Base-by-base conservation (phyloP, 1,284 basidiomycete genomes). In the Naganishia liquefaciens region DNA sequence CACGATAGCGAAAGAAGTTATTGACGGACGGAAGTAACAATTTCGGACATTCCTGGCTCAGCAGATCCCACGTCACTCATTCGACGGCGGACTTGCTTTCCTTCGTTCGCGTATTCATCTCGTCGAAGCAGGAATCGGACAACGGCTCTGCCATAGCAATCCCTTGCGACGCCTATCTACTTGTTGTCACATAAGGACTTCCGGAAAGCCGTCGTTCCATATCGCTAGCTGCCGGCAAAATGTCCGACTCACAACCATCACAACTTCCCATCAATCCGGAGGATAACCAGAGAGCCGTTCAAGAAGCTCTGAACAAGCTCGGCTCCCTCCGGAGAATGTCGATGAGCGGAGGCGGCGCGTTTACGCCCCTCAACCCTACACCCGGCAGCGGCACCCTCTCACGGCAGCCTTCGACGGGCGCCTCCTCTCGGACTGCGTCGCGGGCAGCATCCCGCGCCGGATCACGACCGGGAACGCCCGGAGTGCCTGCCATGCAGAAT, bases 271-370 rank as follows among this genome's bases (percentile, higher is more conserved):
- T 50, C 40, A 33, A 60, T 51, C 39, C 68, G 44, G 46, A 66
- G 25, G 72, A 74, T 5, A 73, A 77, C 33, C 70, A 75, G 4
- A 63, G 58, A 2, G 69, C 72, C 25, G 70, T 79, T 6, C 76
- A 76, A 37, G 73, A 77, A 21, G 77, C 77, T 3, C 74, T 79
- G 28, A 70, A 69, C 30, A 76, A 76, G 62, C 69, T 79, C 11
- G 73, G 77, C 52, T 70, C 68, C 37, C 71, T 79, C 21, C 70
- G 76, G 2, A 70, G 71, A 64, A 69, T 71, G 17, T 72, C 73
- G 5, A 72, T 73, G 13, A 66, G 62, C n/a, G 70, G 70, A 1
- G 71, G 70, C 5, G 73, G 71, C 1, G 70, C 74, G 1, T 73
- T 70, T 5, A 77, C 73, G 49, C 74, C 74, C 0, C 71, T 69